Evolutionary conservation across 352 stramenopile genomes (phyloP).

Genomic region (Phytophthora pinifolia): DNA sequence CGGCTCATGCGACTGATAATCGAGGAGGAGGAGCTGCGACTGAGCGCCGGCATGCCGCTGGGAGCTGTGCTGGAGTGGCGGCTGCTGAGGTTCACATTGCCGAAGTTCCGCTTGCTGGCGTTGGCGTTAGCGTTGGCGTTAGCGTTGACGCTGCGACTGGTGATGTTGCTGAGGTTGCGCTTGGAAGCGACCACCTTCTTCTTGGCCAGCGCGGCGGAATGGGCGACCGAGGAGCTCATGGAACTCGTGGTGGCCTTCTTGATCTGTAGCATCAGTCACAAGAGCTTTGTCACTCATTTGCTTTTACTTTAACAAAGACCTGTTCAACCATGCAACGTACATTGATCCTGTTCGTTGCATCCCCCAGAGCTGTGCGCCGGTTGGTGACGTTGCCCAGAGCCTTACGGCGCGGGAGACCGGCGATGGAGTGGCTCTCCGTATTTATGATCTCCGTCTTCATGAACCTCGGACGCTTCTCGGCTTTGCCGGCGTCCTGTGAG

Average conservation of each 20-base stretch:
- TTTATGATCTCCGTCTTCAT: conserved; percentile 41
- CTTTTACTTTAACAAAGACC: neutral
- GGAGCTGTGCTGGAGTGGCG: conserved; percentile 9
- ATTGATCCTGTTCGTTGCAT: conserved; percentile 78
- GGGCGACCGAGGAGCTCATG: conserved; percentile 33
- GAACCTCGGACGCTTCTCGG: conserved; percentile 62
- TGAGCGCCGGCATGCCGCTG: conserved; percentile 12
- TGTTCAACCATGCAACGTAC: conserved; percentile 30
- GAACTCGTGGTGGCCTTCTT: conserved; percentile 55
- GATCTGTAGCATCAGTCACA: conserved; percentile 31
- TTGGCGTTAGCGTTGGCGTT: conserved; percentile 21
- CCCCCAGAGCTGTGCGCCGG: conserved; percentile 50
- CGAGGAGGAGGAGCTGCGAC: conserved; percentile 21
- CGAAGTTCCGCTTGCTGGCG: conserved; percentile 23
- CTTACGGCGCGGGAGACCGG: conserved; percentile 19
- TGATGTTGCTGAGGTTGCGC: conserved; percentile 38
- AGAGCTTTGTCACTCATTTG: conserved; percentile 6
- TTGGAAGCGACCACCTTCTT: conserved; percentile 54
- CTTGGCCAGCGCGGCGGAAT: conserved; percentile 30
- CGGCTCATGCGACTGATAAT: conserved; percentile 28
- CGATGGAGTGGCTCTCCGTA: neutral
- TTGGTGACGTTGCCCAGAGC: conserved; percentile 75
- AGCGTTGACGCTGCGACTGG: conserved; percentile 19
- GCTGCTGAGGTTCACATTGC: conserved; percentile 26
- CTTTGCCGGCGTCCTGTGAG: conserved; percentile 44